Evolutionary conservation across 768 basidiomycete species (phyloP), one percentile per base, ranked within the genome.

Genomic region (Calocera cornea): DNA sequence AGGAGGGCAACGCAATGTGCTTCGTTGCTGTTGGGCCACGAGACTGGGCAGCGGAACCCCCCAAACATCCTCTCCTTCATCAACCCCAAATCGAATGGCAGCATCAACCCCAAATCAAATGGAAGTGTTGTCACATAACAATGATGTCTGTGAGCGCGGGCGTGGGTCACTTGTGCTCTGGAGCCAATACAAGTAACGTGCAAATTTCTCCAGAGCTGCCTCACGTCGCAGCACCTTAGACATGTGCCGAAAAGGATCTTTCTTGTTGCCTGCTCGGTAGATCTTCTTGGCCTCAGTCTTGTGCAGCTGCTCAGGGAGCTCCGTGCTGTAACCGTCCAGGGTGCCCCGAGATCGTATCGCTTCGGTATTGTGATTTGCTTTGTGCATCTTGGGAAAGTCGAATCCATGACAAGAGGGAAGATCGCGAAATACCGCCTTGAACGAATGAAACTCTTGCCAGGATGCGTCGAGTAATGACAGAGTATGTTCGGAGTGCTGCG

Each of bases 241-340:
- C 81, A 82, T 82, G 66, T 81, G 81, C 38, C 69, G 73, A 72
- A 74, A 71, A 44, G 76, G 77, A n/a, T 76, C 68, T 7, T 74
- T 75, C 41, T 77, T 75, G 66, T 79, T 80, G 1, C 71, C 72
- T 11, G 76, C 71, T 29, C 72, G 27, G 22, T 72, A 79, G 2
- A 76, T 77, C 54, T 70, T 41, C 68, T 83, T 82, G 0, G 79
- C 77, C 54, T 73, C 76, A 70, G 82, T 75, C 60, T 81, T 82
- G 65, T 82, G 82, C 0, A 82, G 73, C 0, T 75, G 75, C 70
- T 81, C 79, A 0, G 76, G 68, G 0, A 49, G 29, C 68, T 81
- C 79, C 0, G 76, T 79, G 67, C 77, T 77, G 71, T 72, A 77
- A 63, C 76, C 76, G 65, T 78, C 76, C 0, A 72, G 69, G 2